Base-by-base conservation (phyloP, 164 flowering plant genomes). In the Paratinospora sagittata region DNA sequence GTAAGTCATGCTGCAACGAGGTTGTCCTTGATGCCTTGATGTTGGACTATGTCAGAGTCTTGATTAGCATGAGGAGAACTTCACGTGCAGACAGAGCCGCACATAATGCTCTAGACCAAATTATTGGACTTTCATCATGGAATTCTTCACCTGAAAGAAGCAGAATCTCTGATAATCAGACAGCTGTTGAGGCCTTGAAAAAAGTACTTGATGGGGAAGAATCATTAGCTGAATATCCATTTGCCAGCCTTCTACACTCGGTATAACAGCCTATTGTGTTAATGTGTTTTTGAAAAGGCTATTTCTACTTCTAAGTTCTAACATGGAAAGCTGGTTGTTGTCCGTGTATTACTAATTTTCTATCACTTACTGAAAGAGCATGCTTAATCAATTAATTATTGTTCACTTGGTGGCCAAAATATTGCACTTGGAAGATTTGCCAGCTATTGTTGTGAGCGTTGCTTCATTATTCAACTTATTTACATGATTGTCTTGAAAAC, bases 151-250 rank as follows among this genome's bases (percentile, higher is more conserved):
- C 80, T 67, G 85, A 76, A 78, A 82, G 55, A 52, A 69, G 69
- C 68, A 76, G 72, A 65, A 45, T 68, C 73, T 72, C 81, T 77
- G 78, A 73, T 66, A 27, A 43, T 67, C 74, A 63, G 43, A 74
- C 12, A 71, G 70, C 69, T 72, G 71, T 37, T 71, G 82, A 81
- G 63, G 66, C 75, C 65, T 72, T 84, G 23, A 71, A 66, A 52
- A 79, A 77, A 65, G 73, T 96, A 70, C 80, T 87, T 52, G 80
- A 82, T 72, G 88, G 86, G 69, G 88, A 87, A 77, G 93, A 91
- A 74, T 93, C 99, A 41, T 89, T 96, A 41, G 98, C 98, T 73
- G 98, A 89, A 72, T 96, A 93, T 82, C 99, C 99, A 72, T 82
- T 41, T 77, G 89, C 96, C 49, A 87, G 98, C 86, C 81, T 92